Evolutionary conservation across 2,329 filamentous ascomycete genomes (phyloP).

Genomic region (Stylonectria norvegica): DNA sequence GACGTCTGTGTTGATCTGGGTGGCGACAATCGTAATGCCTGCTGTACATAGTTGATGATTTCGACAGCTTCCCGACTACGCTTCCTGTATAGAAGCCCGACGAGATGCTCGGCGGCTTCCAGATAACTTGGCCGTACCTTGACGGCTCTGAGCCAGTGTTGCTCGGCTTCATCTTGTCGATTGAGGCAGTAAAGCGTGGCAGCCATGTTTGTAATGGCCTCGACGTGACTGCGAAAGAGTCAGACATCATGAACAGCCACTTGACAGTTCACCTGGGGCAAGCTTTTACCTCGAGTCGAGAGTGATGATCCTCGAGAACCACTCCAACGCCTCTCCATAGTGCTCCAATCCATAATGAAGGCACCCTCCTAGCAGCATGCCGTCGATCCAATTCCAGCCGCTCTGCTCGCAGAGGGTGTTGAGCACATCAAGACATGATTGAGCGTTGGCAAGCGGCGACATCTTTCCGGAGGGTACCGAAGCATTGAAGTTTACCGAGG

Average conservation of each 20-base stretch:
- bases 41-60: conserved; percentile 82
- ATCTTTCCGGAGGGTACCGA: conserved; percentile 14
- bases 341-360: conserved; percentile 85
- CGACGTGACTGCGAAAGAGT: conserved; percentile 65
- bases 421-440: conserved; percentile 67
- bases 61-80: conserved; percentile 80
- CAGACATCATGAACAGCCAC: conserved; percentile 29
- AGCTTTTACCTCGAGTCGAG: conserved; percentile 52
- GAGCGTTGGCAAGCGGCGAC: conserved; percentile 54
- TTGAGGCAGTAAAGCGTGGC: conserved; percentile 83
- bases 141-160: conserved; percentile 81
- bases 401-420: conserved; percentile 74
- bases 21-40: conserved; percentile 53
- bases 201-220: conserved; percentile 90
- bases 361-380: conserved; percentile 87
- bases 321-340: conserved; percentile 72
- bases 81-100: conserved; percentile 82
- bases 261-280: conserved; percentile 29
- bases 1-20: conserved; percentile 7
- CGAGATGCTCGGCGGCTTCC: conserved; percentile 91
- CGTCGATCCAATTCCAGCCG: conserved; percentile 86
- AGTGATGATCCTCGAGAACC: conserved; percentile 64
- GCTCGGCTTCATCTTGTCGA: conserved; percentile 77
- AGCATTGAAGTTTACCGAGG: conserved; percentile 13
- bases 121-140: conserved; percentile 82